Conservation (phyloP, 208 protist genomes). For the Trypanosomatidae sp. region DNA sequence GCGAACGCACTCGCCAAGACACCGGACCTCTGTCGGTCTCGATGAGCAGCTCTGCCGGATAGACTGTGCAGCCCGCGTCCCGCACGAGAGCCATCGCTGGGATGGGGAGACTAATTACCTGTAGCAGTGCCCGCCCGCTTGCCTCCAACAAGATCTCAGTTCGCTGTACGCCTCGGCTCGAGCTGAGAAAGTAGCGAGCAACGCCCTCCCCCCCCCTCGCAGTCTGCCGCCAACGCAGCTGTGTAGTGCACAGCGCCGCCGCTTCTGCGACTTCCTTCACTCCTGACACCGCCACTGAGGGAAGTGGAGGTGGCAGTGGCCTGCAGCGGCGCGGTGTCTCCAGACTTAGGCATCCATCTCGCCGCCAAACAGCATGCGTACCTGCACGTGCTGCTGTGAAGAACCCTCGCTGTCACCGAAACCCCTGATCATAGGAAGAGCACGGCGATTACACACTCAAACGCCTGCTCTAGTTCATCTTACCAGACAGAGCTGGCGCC, state of each 20-base stretch:
- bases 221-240: not conserved
- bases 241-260: not conserved
- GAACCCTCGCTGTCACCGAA: not conserved
- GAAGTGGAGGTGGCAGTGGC: too few species aligned
- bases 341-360: too few species aligned
- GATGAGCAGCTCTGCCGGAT: slow-evolving; percentile 24
- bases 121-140: slow-evolving; percentile 23
- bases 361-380: slow-evolving; percentile 14
- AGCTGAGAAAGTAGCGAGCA: slow-evolving; percentile 31
- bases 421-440: slow-evolving; percentile 2
- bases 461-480: not conserved
- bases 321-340: too few species aligned
- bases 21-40: not conserved
- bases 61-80: slow-evolving; percentile 10
- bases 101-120: slow-evolving; percentile 7
- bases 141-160: slow-evolving; percentile 21
- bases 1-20: too few species aligned
- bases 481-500: not conserved
- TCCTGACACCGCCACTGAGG: not conserved
- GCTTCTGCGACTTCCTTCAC: not conserved
- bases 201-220: not conserved
- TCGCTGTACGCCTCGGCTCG: slow-evolving; percentile 10
- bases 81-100: slow-evolving; percentile 15
- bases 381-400: slow-evolving; percentile 15
- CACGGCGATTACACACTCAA: slow-evolving; percentile 6